Evolutionary conservation across 441 rosid genomes (phyloP).

Genomic region (Flueggea neowawraea): DNA sequence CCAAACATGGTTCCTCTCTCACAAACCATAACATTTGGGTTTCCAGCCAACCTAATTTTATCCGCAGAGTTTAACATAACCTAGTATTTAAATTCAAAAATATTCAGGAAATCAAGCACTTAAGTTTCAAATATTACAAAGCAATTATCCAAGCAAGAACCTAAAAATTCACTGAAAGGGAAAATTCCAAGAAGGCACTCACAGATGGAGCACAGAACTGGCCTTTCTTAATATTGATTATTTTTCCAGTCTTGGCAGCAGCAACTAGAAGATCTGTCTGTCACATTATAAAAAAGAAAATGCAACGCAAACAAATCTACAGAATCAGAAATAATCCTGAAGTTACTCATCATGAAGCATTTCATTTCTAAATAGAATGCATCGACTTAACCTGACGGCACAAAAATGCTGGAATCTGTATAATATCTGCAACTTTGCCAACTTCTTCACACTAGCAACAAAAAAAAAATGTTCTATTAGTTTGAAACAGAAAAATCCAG

Average conservation of each 20-base stretch:
- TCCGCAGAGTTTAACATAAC: conserved; percentile 86
- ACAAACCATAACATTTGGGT: conserved; percentile 89
- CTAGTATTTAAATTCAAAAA: conserved; percentile 31
- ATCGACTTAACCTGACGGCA: conserved; percentile 76
- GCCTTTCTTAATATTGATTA: conserved; percentile 88
- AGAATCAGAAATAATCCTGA: conserved; percentile 4
- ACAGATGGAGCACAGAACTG: conserved; percentile 91
- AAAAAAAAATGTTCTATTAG: conserved; percentile 15
- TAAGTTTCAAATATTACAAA: conserved; percentile 5
- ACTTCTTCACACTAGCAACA: conserved; percentile 68
- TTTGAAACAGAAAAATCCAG: conserved; percentile 6
- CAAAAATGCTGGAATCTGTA: conserved; percentile 95
- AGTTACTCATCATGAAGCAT: conserved; percentile 8
- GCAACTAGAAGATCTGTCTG: conserved; percentile 95
- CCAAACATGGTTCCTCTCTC: conserved; percentile 99
- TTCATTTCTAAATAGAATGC: conserved; percentile 3
- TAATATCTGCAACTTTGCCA: conserved; percentile 81
- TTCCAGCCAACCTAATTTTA: conserved; percentile 84
- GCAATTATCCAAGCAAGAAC: conserved; percentile 7
- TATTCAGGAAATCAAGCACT: conserved; percentile 8
- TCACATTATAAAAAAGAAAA: conserved; percentile 3
- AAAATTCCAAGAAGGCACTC: conserved; percentile 25
- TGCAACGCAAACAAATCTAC: neutral
- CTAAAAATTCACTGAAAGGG: conserved; percentile 4
- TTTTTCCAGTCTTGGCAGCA: conserved; percentile 89